phyloP scores from a whole-genome alignment of 768 basidiomycete genomes.

The Termitomyces titanicus region DNA sequence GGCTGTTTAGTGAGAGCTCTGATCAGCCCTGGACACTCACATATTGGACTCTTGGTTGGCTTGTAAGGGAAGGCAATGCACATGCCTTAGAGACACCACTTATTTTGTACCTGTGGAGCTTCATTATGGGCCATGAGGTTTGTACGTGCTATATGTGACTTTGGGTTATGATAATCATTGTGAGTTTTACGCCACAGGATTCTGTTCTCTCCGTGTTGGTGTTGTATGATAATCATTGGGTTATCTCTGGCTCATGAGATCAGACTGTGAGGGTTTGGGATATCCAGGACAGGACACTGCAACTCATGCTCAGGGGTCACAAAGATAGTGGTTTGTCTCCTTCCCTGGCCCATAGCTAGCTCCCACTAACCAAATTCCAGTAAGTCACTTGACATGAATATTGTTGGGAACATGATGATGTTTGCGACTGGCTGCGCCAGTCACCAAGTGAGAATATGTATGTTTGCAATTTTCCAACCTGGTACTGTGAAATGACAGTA shows the following conservation, averaged over 20 bases:
- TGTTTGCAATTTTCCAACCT: conserved; percentile 20
- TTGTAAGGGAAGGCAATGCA: conserved; percentile 23
- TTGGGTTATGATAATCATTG: too few species aligned
- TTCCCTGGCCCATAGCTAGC: not conserved
- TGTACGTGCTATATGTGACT: not conserved
- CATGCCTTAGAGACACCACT: conserved; percentile 16
- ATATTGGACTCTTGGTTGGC: conserved; percentile 78
- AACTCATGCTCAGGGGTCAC: conserved; percentile 84
- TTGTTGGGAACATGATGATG: conserved; percentile 37
- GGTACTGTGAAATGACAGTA: too few species aligned
- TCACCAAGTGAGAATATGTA: conserved; percentile 50
- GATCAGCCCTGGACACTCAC: conserved; percentile 88
- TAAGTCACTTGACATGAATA: conserved; percentile 45
- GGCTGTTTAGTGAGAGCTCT: conserved; percentile 85
- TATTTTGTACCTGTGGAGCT: conserved; percentile 31
- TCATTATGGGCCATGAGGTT: conserved; percentile 34
- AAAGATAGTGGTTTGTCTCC: conserved; percentile 45
- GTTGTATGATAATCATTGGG: conserved; percentile 87
- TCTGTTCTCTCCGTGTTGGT: conserved; percentile 57
- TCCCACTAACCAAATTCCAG: conserved; percentile 20
- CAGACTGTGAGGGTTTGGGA: conserved; percentile 95
- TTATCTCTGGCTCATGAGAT: conserved; percentile 92
- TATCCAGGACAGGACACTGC: conserved; percentile 65
- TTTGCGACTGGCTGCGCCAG: conserved; percentile 52
- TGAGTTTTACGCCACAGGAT: too few species aligned